Percentiles rank a stretch among this genome's conserved stretches.
These are phyloP conservation scores for Simmondsia chinensis DNA, from an alignment of 148 eudicot genomes.

Conservation along the genomic window DNA sequence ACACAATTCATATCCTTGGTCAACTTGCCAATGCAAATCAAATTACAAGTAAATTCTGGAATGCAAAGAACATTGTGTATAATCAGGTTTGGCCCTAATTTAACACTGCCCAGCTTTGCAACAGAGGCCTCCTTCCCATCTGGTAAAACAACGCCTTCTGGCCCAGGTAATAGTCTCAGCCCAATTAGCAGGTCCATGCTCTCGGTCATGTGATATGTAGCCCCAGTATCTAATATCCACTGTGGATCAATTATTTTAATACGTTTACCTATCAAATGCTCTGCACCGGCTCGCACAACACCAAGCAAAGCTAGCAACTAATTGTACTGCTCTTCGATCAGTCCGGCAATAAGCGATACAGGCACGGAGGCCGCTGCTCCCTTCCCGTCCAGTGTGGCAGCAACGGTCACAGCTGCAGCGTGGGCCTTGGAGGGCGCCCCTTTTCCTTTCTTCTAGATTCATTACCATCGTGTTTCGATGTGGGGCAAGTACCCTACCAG, in stretches of 20 bases:
- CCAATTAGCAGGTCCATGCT: neutral
- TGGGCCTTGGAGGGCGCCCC: neutral
- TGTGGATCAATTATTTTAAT: too few species aligned
- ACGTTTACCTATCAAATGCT: neutral
- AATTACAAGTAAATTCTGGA: neutral
- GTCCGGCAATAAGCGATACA: too few species aligned
- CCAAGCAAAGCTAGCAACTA: neutral
- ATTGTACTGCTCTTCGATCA: too few species aligned
- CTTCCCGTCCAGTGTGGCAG: too few species aligned
- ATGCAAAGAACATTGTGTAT: neutral
- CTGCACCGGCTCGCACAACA: neutral
- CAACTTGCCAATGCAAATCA: neutral
- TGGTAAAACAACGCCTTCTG: neutral
- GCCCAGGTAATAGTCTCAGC: neutral
- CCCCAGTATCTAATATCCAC: neutral
- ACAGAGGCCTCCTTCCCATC: neutral
- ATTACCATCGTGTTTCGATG: neutral
- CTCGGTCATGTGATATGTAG: neutral
- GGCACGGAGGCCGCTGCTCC: too few species aligned
- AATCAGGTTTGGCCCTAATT: neutral
- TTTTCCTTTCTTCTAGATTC: neutral
- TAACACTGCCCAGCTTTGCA: neutral
- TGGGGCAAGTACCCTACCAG: neutral
- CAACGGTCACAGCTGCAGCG: neutral
- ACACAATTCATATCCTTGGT: neutral